Evolutionary conservation across 306 rosid genomes (phyloP).

Genomic region (Dicorynia guianensis): DNA sequence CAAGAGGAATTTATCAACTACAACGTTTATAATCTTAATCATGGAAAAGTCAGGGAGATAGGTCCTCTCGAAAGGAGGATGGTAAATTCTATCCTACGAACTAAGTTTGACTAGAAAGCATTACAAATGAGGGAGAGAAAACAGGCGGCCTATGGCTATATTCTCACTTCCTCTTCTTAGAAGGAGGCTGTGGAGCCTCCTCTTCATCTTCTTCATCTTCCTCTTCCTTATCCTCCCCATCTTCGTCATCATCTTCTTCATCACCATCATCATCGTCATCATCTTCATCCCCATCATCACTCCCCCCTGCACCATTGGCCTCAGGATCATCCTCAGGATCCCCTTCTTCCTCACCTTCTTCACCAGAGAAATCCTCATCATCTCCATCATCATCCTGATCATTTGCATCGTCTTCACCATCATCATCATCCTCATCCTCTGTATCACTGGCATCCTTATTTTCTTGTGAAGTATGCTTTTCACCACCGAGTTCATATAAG

Average conservation of each 20-base stretch:
- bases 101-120: slow-evolving; percentile 38
- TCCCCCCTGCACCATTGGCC: slow-evolving; percentile 66
- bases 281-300: slow-evolving; percentile 51
- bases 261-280: background rate
- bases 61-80: slow-evolving; percentile 23
- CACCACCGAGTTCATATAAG: slow-evolving; percentile 52
- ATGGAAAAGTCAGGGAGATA: slow-evolving; percentile 18
- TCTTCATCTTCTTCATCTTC: slow-evolving; percentile 67
- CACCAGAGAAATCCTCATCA: slow-evolving; percentile 73
- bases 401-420: slow-evolving; percentile 58
- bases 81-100: slow-evolving; percentile 43
- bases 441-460: slow-evolving; percentile 83
- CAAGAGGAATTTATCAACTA: slow-evolving; percentile 24
- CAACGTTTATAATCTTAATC: slow-evolving; percentile 16
- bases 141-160: slow-evolving; percentile 5
- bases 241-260: slow-evolving; percentile 31
- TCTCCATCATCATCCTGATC: slow-evolving; percentile 70
- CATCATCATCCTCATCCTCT: slow-evolving; percentile 73
- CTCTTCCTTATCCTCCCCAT: slow-evolving; percentile 31
- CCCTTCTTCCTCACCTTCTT: slow-evolving; percentile 67
- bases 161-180: slow-evolving; percentile 83
- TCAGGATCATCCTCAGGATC: slow-evolving; percentile 69
- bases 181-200: slow-evolving; percentile 72
- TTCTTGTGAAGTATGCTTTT: slow-evolving; percentile 47
- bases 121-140: slow-evolving; percentile 9